Evolutionary conservation across 2,329 filamentous ascomycete genomes (phyloP).

Genomic region (Ilyonectria destructans): DNA sequence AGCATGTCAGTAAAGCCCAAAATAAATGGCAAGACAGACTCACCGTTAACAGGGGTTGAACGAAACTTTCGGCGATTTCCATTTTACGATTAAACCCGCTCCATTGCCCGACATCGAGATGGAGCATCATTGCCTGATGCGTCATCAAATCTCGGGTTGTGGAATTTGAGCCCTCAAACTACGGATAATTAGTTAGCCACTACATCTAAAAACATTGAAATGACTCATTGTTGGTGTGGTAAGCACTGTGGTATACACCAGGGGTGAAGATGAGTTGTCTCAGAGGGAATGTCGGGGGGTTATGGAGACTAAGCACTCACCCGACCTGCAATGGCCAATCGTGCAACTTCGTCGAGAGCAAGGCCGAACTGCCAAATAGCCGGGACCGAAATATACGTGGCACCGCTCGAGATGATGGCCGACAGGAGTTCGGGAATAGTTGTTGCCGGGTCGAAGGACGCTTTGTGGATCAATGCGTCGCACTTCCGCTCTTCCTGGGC

Average conservation of each 20-base stretch:
- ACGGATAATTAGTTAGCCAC: not conserved
- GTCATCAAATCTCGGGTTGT: conserved; percentile 39
- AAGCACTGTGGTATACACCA: not conserved
- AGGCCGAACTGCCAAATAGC: conserved; percentile 47
- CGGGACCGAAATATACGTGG: conserved; percentile 38
- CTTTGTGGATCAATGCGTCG: conserved; percentile 41
- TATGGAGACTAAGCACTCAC: conserved; percentile 32
- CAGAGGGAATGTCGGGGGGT: not conserved
- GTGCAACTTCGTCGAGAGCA: conserved; percentile 41
- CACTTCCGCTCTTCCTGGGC: conserved; percentile 37
- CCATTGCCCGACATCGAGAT: conserved; percentile 46
- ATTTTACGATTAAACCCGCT: conserved; percentile 44
- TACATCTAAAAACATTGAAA: not conserved
- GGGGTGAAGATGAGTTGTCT: not conserved
- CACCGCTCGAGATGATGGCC: conserved; percentile 44
- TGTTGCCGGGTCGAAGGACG: conserved; percentile 38
- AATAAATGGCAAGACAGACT: conserved; percentile 18
- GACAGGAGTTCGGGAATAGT: conserved; percentile 40
- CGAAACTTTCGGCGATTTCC: conserved; percentile 40
- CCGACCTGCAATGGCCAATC: conserved; percentile 32
- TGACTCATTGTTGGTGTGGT: not conserved
- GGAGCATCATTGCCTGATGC: conserved; percentile 44
- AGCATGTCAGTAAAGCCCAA: conserved; percentile 8
- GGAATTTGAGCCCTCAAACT: conserved; percentile 36
- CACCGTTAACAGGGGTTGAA: conserved; percentile 40